A percentile compares a stretch with the other conserved stretches of the same genome.
Conservation (phyloP, 257 asterid genomes). For the Eustoma russellianum region DNA sequence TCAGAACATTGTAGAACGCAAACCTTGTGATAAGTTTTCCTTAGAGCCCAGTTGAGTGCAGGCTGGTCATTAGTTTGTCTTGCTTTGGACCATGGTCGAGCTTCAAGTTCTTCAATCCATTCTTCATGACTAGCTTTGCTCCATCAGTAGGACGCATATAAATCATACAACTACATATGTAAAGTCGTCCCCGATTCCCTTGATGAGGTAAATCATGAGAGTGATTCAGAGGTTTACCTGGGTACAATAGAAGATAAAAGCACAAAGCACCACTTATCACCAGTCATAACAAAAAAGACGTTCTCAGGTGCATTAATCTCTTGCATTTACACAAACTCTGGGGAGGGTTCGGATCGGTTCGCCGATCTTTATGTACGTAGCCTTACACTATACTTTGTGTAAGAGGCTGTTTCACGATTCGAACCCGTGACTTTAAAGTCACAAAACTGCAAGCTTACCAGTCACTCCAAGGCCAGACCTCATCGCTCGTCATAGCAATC, state of each 20-base stretch:
- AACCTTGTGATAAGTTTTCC: slow-evolving; percentile 78
- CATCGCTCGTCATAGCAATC: too few species aligned
- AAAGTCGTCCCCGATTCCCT: slow-evolving; percentile 91
- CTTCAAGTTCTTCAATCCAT: slow-evolving; percentile 92
- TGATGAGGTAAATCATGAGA: slow-evolving; percentile 98
- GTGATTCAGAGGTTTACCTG: slow-evolving; percentile 97
- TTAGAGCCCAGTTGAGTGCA: slow-evolving; percentile 91
- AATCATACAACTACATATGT: slow-evolving; percentile 94
- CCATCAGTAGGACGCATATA: slow-evolving; percentile 80
- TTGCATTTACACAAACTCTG: too few species aligned
- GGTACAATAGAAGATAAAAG: slow-evolving; percentile 27
- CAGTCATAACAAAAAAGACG: too few species aligned
- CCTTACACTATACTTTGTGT: too few species aligned
- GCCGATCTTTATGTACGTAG: too few species aligned
- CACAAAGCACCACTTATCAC: slow-evolving; percentile 10
- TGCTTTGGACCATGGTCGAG: slow-evolving; percentile 85
- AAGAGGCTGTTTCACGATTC: too few species aligned
- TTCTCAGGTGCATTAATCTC: too few species aligned
- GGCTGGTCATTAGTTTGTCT: slow-evolving; percentile 96
- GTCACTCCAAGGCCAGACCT: too few species aligned
- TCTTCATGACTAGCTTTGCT: slow-evolving; percentile 80
- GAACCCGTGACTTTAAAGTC: too few species aligned
- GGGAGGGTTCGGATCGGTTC: too few species aligned
- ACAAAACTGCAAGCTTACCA: too few species aligned
- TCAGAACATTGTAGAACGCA: not conserved